Conservation (phyloP, 805 yeast species). For the Wickerhamomyces alni region DNA sequence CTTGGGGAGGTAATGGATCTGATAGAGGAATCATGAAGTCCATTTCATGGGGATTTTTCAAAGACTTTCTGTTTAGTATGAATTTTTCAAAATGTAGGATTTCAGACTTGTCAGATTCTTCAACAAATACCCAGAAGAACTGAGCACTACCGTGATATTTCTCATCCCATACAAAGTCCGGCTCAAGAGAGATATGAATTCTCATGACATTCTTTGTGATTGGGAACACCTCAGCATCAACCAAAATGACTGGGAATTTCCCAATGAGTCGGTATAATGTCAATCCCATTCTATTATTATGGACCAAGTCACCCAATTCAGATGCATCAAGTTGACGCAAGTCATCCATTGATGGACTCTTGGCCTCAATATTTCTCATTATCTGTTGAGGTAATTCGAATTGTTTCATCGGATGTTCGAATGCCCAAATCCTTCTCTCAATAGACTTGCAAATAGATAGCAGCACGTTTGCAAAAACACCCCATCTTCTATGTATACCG, state of each 20-base stretch:
- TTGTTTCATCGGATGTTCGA: conserved; percentile 84
- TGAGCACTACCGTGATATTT: conserved; percentile 78
- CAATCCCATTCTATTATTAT: conserved; percentile 69
- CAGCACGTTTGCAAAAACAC: conserved; percentile 66
- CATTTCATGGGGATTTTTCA: conserved; percentile 55
- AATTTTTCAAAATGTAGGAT: conserved; percentile 81
- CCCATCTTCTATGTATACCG: conserved; percentile 91
- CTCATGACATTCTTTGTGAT: conserved; percentile 83
- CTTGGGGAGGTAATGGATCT: conserved; percentile 87
- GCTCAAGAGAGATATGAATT: conserved; percentile 59
- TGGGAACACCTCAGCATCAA: conserved; percentile 83
- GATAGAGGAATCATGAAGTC: conserved; percentile 90
- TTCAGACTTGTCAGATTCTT: conserved; percentile 66
- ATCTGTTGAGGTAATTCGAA: conserved; percentile 73
- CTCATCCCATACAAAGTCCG: conserved; percentile 85
- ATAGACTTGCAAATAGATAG: conserved; percentile 81
- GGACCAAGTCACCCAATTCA: conserved; percentile 88
- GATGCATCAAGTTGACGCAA: conserved; percentile 65
- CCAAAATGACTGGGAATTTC: conserved; percentile 67
- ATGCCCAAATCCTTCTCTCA: conserved; percentile 82
- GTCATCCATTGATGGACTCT: conserved; percentile 62
- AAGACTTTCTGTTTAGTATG: conserved; percentile 54
- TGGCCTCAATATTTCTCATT: conserved; percentile 52
- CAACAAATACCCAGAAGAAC: conserved; percentile 89
- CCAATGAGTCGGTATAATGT: conserved; percentile 54